Percentiles rank a stretch among this genome's conserved stretches.
phyloP scores from a whole-genome alignment of 768 basidiomycete genomes.

The Rhodotorula babjevae region DNA sequence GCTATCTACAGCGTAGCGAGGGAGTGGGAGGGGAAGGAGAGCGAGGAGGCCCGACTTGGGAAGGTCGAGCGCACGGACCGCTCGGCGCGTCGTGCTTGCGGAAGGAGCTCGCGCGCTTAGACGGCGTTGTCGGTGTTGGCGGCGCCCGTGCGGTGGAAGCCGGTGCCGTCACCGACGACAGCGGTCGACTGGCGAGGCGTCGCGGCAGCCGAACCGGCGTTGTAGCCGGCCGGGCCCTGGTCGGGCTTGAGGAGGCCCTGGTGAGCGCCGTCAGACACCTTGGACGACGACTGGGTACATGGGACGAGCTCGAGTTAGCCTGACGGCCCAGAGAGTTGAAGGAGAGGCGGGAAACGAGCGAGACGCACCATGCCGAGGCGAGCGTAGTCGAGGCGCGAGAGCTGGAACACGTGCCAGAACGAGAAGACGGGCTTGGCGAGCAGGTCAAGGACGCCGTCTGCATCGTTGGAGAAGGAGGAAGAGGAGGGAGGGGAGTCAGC shows the following conservation, averaged over 20 bases:
- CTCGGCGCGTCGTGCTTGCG: too few species aligned
- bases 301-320: neutral
- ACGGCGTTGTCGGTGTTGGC: neutral
- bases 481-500: neutral
- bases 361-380: constrained; percentile 22
- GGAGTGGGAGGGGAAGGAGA: too few species aligned
- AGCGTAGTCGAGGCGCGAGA: constrained; percentile 47
- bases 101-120: neutral
- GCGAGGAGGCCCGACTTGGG: too few species aligned
- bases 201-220: neutral
- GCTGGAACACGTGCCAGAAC: constrained; percentile 44
- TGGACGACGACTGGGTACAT: neutral
- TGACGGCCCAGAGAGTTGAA: neutral
- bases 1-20: too few species aligned
- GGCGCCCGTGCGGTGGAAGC: neutral
- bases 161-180: neutral
- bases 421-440: constrained; percentile 48
- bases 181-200: constrained; percentile 3
- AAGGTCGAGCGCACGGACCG: too few species aligned
- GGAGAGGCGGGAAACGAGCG: neutral
- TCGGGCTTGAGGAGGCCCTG: constrained; percentile 1
- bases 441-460: constrained; percentile 52
- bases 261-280: constrained; percentile 27
- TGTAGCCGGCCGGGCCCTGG: neutral
- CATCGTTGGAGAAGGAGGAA: too few species aligned